Conservation (phyloP, 2,329 filamentous ascomycete species). For the Davidsoniella virescens region DNA sequence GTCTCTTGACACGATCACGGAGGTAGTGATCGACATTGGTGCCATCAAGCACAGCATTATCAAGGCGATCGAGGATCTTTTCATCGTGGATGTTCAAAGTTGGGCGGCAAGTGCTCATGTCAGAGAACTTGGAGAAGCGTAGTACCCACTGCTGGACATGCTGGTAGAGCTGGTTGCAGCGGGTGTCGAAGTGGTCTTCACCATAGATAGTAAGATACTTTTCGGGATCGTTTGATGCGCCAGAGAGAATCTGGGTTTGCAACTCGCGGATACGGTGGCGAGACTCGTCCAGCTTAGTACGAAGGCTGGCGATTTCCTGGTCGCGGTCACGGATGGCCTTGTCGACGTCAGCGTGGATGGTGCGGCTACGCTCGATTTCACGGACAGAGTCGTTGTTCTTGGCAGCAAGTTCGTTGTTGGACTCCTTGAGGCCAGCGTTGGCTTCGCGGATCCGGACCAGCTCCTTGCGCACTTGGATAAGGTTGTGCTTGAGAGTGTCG, state of each 20-base stretch:
- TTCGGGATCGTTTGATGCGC: constrained; percentile 23
- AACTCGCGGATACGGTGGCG: constrained; percentile 41
- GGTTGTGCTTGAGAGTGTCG: constrained; percentile 58
- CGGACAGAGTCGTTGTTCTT: constrained; percentile 49
- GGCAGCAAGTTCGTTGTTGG: constrained; percentile 59
- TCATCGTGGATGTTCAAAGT: constrained; percentile 78
- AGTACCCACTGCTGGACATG: constrained; percentile 96
- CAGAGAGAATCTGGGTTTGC: constrained; percentile 36
- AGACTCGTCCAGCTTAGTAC: constrained; percentile 60
- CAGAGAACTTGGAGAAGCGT: constrained; percentile 94
- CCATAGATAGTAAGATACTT: constrained; percentile 67
- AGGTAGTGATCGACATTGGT: constrained; percentile 83
- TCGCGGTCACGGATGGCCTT: constrained; percentile 66
- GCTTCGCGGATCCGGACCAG: constrained; percentile 65
- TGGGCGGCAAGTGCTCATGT: constrained; percentile 71
- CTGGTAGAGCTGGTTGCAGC: constrained; percentile 86
- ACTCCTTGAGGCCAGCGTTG: constrained; percentile 62
- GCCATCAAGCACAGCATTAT: constrained; percentile 87
- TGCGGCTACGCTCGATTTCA: constrained; percentile 53
- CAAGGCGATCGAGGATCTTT: constrained; percentile 82
- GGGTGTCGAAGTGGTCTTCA: constrained; percentile 88
- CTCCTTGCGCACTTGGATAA: constrained; percentile 70
- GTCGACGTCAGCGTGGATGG: constrained; percentile 39
- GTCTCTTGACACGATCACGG: constrained; percentile 68
- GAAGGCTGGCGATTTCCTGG: constrained; percentile 62